These are phyloP conservation scores for Pleurotus tuoliensis DNA, from an alignment of 768 basidiomycete genomes.

Conservation along the genomic window DNA sequence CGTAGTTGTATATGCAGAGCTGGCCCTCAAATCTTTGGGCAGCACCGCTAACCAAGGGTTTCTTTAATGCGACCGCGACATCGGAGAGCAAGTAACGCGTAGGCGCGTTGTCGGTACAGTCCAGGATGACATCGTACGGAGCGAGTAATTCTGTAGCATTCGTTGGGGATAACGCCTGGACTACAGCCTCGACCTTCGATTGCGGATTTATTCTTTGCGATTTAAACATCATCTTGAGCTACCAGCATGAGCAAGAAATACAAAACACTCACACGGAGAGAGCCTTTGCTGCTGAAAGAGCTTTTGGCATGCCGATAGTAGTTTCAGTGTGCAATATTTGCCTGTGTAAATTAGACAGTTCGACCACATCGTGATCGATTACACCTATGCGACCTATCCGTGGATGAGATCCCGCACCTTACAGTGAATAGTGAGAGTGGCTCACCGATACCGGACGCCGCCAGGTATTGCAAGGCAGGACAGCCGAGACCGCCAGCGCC, in stretches of 20 bases:
- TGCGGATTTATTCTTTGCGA: constrained; percentile 67
- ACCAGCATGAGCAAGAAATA: neutral
- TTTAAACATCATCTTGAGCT: neutral
- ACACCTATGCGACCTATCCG: constrained; percentile 77
- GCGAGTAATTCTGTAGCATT: constrained; percentile 64
- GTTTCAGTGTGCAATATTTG: constrained; percentile 86
- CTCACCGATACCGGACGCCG: constrained; percentile 87
- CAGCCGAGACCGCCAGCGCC: constrained; percentile 97
- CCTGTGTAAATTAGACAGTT: constrained; percentile 85
- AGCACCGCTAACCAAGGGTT: constrained; percentile 88
- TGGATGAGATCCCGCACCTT: neutral
- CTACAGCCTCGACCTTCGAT: constrained; percentile 53
- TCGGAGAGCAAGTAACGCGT: constrained; percentile 94
- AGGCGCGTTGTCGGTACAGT: constrained; percentile 92
- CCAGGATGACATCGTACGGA: constrained; percentile 75
- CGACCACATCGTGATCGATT: constrained; percentile 85
- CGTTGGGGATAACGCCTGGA: constrained; percentile 46
- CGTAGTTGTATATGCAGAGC: constrained; percentile 71
- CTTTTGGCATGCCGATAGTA: constrained; percentile 76
- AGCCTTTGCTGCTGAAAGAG: constrained; percentile 72
- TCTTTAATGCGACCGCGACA: constrained; percentile 67
- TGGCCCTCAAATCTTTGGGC: constrained; percentile 86
- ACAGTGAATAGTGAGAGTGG: constrained; percentile 1
- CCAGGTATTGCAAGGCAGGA: constrained; percentile 92
- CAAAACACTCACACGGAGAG: constrained; percentile 49